A percentile compares a stretch with the other conserved stretches of the same genome.
Evolutionary conservation across 2,329 filamentous ascomycete genomes (phyloP).

Genomic region (Colletotrichum sublineola): DNA sequence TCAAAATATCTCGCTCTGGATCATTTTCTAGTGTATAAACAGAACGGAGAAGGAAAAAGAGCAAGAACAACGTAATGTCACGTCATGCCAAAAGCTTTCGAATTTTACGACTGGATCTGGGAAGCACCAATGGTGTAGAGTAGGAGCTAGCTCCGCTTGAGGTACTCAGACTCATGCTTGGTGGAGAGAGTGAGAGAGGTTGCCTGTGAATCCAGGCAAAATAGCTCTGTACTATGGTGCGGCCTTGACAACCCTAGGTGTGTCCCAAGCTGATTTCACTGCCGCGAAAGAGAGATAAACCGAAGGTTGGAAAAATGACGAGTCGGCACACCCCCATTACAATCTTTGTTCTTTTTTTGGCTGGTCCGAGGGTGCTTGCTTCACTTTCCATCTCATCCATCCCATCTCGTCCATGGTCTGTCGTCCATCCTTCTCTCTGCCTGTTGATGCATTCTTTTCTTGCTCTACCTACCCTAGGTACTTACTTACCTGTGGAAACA

Average conservation of each 20-base stretch:
- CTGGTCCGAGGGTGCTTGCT: slow-evolving; percentile 28
- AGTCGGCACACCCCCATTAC: slow-evolving; percentile 24
- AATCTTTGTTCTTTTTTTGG: slow-evolving; percentile 19
- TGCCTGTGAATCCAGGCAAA: neutral
- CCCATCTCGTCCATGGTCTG: slow-evolving; percentile 31
- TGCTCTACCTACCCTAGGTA: neutral
- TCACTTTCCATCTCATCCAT: slow-evolving; percentile 31
- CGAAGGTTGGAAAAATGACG: slow-evolving; percentile 16
- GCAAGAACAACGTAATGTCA: slow-evolving; percentile 5
- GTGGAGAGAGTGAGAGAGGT: neutral
- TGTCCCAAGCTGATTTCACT: slow-evolving; percentile 24
- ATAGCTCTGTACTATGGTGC: neutral
- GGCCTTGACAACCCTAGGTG: slow-evolving; percentile 3
- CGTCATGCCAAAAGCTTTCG: slow-evolving; percentile 4
- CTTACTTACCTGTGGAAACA: neutral
- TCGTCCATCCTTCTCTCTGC: neutral
- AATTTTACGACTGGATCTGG: neutral
- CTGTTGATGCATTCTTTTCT: neutral
- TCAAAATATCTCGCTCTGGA: neutral
- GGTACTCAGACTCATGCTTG: slow-evolving; percentile 4
- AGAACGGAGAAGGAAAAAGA: neutral
- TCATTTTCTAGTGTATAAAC: neutral
- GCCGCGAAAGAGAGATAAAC: slow-evolving; percentile 30
- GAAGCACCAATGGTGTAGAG: neutral
- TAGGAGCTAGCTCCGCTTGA: slow-evolving; percentile 10